phyloP scores from a whole-genome alignment of 2,329 filamentous ascomycete genomes.

The Fusarium coicis region DNA sequence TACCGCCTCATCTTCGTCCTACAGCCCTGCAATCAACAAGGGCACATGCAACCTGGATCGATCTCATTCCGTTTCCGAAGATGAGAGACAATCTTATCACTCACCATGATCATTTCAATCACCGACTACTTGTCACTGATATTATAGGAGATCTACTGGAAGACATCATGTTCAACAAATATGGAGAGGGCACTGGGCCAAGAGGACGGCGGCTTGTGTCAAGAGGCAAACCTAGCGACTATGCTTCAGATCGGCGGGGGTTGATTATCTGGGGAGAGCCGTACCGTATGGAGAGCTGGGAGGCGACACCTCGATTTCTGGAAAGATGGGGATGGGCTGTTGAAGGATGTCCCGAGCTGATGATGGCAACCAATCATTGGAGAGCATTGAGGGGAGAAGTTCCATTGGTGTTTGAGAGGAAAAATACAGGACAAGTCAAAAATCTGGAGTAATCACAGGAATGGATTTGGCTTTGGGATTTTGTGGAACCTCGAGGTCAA shows the following conservation, averaged over 20 bases:
- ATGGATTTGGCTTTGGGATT: neutral
- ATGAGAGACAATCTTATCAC: slow-evolving; percentile 11
- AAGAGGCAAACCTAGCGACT: neutral
- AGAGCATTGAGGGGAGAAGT: slow-evolving; percentile 1
- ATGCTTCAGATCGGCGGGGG: neutral
- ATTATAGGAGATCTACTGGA: slow-evolving; percentile 2
- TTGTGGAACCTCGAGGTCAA: slow-evolving; percentile 1
- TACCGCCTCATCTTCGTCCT: neutral
- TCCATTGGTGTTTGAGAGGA: neutral
- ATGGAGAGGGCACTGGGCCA: neutral
- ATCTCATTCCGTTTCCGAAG: neutral
- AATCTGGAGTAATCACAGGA: neutral
- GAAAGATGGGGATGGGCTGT: slow-evolving; percentile 11
- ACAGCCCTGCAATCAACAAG: neutral
- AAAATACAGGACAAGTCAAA: too few species aligned
- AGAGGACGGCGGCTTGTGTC: neutral
- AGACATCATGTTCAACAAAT: slow-evolving; percentile 12
- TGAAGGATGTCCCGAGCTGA: slow-evolving; percentile 5
- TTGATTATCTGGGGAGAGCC: slow-evolving; percentile 11
- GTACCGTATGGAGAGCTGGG: neutral
- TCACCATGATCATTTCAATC: neutral
- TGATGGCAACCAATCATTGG: slow-evolving; percentile 9
- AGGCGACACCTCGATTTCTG: slow-evolving; percentile 5
- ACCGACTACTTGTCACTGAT: neutral
- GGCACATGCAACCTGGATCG: slow-evolving; percentile 6